Evolutionary conservation across 345 rosid genomes (phyloP).

Genomic region (Sisymbrium altissimum): DNA sequence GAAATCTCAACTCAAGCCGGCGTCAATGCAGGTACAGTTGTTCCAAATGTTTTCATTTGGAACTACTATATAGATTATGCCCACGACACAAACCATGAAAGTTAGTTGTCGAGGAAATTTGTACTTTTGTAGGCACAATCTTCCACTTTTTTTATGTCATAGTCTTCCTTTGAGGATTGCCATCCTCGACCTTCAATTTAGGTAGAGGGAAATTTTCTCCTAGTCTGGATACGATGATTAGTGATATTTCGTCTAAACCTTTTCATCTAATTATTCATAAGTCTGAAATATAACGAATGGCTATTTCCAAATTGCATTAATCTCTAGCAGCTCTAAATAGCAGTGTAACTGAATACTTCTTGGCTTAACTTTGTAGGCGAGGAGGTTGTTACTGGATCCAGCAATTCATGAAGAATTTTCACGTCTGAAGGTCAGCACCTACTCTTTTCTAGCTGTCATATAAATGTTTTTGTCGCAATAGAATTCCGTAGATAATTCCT

Average conservation of each 20-base stretch:
- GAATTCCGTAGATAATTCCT: neutral
- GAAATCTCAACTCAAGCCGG: slow-evolving; percentile 93
- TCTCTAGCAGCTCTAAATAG: neutral
- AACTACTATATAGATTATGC: neutral
- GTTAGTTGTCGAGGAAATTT: neutral
- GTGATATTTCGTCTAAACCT: neutral
- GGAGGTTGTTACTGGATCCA: slow-evolving; percentile 90
- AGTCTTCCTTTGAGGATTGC: neutral
- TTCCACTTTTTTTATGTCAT: neutral
- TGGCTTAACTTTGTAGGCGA: slow-evolving; percentile 53
- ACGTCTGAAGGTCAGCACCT: slow-evolving; percentile 71
- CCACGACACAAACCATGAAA: neutral
- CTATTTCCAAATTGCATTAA: neutral
- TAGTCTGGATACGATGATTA: neutral
- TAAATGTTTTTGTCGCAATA: neutral
- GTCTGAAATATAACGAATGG: slow-evolving; percentile 4
- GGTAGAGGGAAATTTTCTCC: neutral
- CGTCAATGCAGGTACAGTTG: slow-evolving; percentile 88
- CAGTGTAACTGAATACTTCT: neutral
- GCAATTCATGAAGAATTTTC: slow-evolving; percentile 96
- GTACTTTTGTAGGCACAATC: neutral
- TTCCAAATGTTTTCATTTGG: neutral
- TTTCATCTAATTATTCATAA: neutral
- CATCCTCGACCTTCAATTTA: neutral
- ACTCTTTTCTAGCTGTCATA: slow-evolving; percentile 6